Evolutionary conservation across 805 yeast species (phyloP), one percentile per base, ranked within the genome.

Genomic region (Saccharomycopsis fibuligera): DNA sequence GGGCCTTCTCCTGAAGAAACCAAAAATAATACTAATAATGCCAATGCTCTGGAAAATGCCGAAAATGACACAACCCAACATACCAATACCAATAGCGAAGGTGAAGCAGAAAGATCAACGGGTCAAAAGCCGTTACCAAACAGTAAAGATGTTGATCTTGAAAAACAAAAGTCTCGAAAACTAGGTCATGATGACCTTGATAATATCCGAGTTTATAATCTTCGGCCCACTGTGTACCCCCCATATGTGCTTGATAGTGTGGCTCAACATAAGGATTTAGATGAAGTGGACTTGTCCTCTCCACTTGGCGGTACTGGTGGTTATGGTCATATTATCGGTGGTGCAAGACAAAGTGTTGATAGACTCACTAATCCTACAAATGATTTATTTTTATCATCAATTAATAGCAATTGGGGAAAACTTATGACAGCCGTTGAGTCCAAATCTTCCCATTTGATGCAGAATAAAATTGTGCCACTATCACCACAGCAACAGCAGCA

Each of bases 221-320:
- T 69, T 33, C 62, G 61, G 36, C 73, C 76, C 1, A 62, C 62
- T 1, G 69, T 79, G 0, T 67, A 74, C 0, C 91, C 91, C 1
- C 81, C 84, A 1, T 84, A 78, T 63, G 88, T 78, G 1, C 61
- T 83, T 39, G 84, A 80, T 50, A 72, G 73, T 27, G 59, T 79
- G 54, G 62, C 70, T 35, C 60, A 62, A 23, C 6, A 14, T 17
- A 14, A 14, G 46, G 35, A 29, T 8, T 56, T 45, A 54, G 54
- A 24, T 17, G 38, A 31, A 22, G 31, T 33, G 30, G 22, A 30
- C 35, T 33, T n/a, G 14, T 41, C 19, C n/a, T n/a, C n/a, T n/a
- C n/a, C n/a, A n/a, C n/a, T n/a, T n/a, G n/a, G n/a, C n/a, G n/a
- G n/a, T n/a, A n/a, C n/a, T n/a, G n/a, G n/a, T n/a, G n/a, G n/a